phyloP scores from a whole-genome alignment of 2,329 filamentous ascomycete species.

The Hypomyces perniciosus region DNA sequence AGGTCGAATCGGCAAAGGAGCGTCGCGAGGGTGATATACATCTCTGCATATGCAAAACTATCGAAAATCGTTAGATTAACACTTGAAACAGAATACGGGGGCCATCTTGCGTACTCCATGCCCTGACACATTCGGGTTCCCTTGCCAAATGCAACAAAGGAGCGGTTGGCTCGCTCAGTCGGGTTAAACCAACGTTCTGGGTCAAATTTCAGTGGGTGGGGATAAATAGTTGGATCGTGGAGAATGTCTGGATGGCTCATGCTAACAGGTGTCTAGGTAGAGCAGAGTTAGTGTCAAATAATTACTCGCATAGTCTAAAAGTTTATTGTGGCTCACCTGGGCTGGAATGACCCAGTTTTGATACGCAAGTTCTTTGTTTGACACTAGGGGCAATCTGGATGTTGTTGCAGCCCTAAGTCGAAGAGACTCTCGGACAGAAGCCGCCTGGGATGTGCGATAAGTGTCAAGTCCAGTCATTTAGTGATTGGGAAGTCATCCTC shows the following conservation, averaged over 20 bases:
- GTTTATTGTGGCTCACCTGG: neutral
- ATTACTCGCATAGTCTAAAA: neutral
- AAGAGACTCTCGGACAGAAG: slow-evolving; percentile 1
- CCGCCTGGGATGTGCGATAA: neutral
- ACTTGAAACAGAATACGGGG: neutral
- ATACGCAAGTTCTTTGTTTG: neutral
- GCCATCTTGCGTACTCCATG: neutral
- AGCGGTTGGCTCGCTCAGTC: neutral
- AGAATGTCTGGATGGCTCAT: slow-evolving; percentile 6
- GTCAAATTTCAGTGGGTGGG: neutral
- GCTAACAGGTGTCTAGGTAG: neutral
- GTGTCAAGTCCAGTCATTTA: neutral
- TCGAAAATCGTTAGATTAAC: too few species aligned
- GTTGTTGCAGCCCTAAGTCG: neutral
- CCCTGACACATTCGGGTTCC: slow-evolving; percentile 3
- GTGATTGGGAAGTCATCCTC: neutral
- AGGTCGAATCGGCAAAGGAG: too few species aligned
- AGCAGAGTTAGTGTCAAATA: neutral
- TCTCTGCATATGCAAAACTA: too few species aligned
- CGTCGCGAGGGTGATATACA: too few species aligned
- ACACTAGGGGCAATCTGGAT: neutral
- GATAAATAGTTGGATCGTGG: neutral
- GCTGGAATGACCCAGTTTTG: slow-evolving; percentile 3
- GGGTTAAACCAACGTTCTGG: slow-evolving; percentile 4
- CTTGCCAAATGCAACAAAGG: slow-evolving; percentile 2